Percentiles rank a stretch among this genome's conserved stretches.
Conservation (phyloP, 169 alveolate genomes). For the Plasmodium cynomolgi region DNA sequence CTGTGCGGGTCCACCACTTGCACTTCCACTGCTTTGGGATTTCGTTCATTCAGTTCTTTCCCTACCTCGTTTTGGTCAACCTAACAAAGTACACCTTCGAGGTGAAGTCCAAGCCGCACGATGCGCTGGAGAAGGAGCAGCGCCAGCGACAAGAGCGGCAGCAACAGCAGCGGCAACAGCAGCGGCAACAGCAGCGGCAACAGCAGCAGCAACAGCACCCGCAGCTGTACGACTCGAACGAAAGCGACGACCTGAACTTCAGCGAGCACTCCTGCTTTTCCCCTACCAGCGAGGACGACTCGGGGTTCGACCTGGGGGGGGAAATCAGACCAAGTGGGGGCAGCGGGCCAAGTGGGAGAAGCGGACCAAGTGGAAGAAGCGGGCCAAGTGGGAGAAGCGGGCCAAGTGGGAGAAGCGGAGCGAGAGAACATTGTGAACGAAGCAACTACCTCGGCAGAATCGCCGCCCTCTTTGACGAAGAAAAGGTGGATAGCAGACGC, state of each 20-base stretch:
- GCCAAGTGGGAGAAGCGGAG: no score
- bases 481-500: not conserved
- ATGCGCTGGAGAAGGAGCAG: not conserved
- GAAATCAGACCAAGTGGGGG: not conserved
- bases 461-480: not conserved
- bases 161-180: not conserved
- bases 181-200: not conserved
- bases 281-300: conserved; percentile 24
- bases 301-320: not conserved
- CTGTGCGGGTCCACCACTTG: conserved; percentile 4
- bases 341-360: not conserved
- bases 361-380: not conserved
- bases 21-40: conserved; percentile 19
- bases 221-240: not conserved
- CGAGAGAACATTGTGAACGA: not conserved
- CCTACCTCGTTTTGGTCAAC: conserved; percentile 37
- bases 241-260: conserved; percentile 35
- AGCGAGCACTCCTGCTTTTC: conserved; percentile 33
- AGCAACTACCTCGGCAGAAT: not conserved
- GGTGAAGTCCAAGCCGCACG: conserved; percentile 13
- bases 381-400: not conserved
- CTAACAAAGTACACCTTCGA: conserved; percentile 42
- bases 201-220: not conserved
- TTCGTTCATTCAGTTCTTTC: conserved; percentile 32
- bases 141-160: not conserved